Percentiles rank a stretch among this genome's conserved stretches.
phyloP scores from a whole-genome alignment of 768 basidiomycete genomes.

The Psilocybe subaeruginosa region DNA sequence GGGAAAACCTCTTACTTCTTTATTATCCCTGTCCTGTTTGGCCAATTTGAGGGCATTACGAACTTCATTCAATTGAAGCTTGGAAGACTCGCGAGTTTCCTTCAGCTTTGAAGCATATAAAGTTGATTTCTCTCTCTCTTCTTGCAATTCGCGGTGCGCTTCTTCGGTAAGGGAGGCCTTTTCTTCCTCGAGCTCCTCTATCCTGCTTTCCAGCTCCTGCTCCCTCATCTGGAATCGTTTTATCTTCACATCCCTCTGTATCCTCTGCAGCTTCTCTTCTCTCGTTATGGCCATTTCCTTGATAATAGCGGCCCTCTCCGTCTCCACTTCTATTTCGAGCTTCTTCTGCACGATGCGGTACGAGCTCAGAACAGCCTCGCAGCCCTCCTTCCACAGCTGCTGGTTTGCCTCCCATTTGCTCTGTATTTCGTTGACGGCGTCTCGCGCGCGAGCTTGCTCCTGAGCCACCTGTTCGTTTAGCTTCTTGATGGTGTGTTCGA shows the following conservation, averaged over 20 bases:
- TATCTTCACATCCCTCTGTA: slow-evolving; percentile 70
- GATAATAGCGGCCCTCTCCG: slow-evolving; percentile 51
- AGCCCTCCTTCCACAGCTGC: slow-evolving; percentile 61
- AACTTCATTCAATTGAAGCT: not conserved
- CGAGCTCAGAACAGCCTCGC: slow-evolving; percentile 61
- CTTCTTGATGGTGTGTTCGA: slow-evolving; percentile 63
- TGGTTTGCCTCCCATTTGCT: slow-evolving; percentile 56
- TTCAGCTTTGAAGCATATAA: slow-evolving; percentile 40
- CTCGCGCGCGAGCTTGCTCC: slow-evolving; percentile 46
- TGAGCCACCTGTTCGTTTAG: slow-evolving; percentile 49
- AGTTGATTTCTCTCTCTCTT: slow-evolving; percentile 38
- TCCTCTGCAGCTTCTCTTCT: slow-evolving; percentile 56
- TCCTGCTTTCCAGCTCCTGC: slow-evolving; percentile 55
- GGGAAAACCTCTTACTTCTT: slow-evolving; percentile 40
- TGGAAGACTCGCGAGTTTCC: slow-evolving; percentile 29
- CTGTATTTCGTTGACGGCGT: slow-evolving; percentile 45
- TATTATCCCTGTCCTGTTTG: slow-evolving; percentile 46
- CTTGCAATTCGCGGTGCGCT: slow-evolving; percentile 52
- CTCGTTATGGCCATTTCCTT: slow-evolving; percentile 57
- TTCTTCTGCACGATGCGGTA: slow-evolving; percentile 70
- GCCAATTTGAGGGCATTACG: slow-evolving; percentile 20
- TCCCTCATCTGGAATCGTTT: slow-evolving; percentile 70
- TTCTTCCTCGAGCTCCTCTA: slow-evolving; percentile 56
- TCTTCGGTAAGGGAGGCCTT: slow-evolving; percentile 35
- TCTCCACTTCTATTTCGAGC: slow-evolving; percentile 54